Evolutionary conservation across 163 green algal species (phyloP), one percentile per base, ranked within the genome.

Genomic region (Smithsoniella earleae): DNA sequence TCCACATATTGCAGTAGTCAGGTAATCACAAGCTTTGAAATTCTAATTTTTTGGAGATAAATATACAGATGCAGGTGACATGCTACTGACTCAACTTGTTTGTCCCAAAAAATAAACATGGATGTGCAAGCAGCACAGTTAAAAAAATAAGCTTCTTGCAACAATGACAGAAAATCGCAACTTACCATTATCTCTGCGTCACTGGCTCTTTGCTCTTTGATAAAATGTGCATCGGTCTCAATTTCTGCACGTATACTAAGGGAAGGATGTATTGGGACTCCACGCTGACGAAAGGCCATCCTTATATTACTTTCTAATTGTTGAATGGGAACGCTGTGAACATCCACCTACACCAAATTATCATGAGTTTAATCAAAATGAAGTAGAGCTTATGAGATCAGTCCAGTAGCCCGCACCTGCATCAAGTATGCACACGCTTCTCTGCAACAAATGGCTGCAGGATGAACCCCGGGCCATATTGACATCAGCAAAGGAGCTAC

Each of bases 401-500:
- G n/a, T n/a, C n/a, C n/a, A n/a, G n/a, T n/a, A n/a, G n/a, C n/a
- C n/a, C 58, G 34, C 58, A 69, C 58, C 58, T 69, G 31, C 58
- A 69, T 69, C 58, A 69, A 31, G 25, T 69, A 69, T 38, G 58
- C 58, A 40, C 58, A 69, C 5, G 58, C 58, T 69, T 69, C 58
- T 33, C 58, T 33, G 25, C 58, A 69, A 38, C 58, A 69, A 34
- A 69, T 69, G n/a, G 58, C 58, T 38, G 58, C 34, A 45, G 58
- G 30, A 69, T 36, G 31, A 20, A 34, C 34, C 25, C 58, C 58
- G 16, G 58, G 58, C 58, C 58, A 69, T 8, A 69, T 69, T 13
- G 58, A 30, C 58, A 69, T 69, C 16, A 69, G 58, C 18, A 69
- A 13, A n/a, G 58, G 58, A 28, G 58, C 58, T 3, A 69, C 58